Evolutionary conservation across 1,284 basidiomycete species (phyloP).

Genomic region (Heterobasidion annosum): DNA sequence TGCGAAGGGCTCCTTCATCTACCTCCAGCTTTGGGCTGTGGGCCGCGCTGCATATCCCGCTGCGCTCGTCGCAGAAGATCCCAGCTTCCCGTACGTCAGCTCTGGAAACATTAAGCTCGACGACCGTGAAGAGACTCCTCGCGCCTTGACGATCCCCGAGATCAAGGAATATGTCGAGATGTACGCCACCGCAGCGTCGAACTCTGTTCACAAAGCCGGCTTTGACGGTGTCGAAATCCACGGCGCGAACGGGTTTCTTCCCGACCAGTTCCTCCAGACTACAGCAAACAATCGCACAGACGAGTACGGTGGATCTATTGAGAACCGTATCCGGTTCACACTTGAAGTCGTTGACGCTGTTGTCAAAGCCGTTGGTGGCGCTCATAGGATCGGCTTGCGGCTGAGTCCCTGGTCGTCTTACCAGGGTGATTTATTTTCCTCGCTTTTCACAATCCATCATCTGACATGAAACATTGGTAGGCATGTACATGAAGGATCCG

Average conservation of each 20-base stretch:
- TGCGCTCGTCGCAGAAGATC: conserved; percentile 18
- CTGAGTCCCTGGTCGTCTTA: conserved; percentile 29
- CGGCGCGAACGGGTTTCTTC: conserved; percentile 30
- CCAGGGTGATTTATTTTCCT: conserved; percentile 11
- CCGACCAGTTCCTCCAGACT: conserved; percentile 31
- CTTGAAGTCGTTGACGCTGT: conserved; percentile 32
- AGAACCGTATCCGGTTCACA: conserved; percentile 43
- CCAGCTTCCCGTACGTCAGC: conserved; percentile 26
- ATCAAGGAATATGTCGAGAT: conserved; percentile 17
- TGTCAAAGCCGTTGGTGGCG: conserved; percentile 15
- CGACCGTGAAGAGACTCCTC: conserved; percentile 18
- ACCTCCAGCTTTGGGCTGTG: conserved; percentile 35
- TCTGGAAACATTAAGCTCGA: conserved; percentile 35
- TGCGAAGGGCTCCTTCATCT: conserved; percentile 27
- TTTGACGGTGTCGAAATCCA: conserved; percentile 30
- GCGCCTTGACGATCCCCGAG: conserved; percentile 16
- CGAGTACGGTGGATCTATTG: conserved; percentile 47
- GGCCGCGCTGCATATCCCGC: conserved; percentile 24
- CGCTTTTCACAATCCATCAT: not conserved
- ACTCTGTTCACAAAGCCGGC: conserved; percentile 17
- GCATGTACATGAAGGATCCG: conserved; percentile 13
- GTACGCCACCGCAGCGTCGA: conserved; percentile 15
- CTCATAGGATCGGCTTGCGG: conserved; percentile 28
- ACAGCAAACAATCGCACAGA: conserved; percentile 45
- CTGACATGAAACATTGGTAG: not conserved